Conservation (phyloP, 2,329 filamentous ascomycete genomes). For the Colletotrichum graminicola region DNA sequence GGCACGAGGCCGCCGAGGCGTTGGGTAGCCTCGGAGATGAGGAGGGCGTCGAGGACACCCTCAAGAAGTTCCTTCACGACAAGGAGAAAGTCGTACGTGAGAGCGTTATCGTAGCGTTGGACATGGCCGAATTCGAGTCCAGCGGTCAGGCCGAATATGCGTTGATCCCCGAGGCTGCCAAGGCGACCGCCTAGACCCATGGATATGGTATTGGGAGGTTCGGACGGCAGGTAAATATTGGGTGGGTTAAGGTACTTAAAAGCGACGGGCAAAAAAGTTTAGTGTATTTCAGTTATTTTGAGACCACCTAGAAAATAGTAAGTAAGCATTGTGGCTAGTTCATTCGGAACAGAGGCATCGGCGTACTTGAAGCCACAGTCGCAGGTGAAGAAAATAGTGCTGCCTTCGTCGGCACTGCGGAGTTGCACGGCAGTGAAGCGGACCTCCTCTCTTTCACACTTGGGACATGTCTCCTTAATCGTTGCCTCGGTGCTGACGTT, state of each 20-base stretch:
- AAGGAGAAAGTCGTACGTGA: constrained; percentile 94
- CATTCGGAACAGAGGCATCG: constrained; percentile 18
- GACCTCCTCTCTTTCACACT: constrained; percentile 86
- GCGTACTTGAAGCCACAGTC: constrained; percentile 86
- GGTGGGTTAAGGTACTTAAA: constrained; percentile 41
- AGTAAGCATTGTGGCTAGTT: constrained; percentile 45
- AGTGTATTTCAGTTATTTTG: constrained; percentile 67
- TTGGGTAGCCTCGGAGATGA: constrained; percentile 94
- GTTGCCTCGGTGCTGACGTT: constrained; percentile 80
- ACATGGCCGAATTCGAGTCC: constrained; percentile 98
- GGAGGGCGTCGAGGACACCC: constrained; percentile 87
- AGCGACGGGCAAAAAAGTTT: constrained; percentile 40
- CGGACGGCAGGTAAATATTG: constrained; percentile 40
- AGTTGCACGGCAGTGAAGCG: constrained; percentile 88
- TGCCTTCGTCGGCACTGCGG: constrained; percentile 93
- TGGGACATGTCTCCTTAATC: constrained; percentile 78
- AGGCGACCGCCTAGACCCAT: constrained; percentile 54
- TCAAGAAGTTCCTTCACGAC: constrained; percentile 88
- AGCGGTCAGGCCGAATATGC: constrained; percentile 92
- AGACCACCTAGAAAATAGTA: constrained; percentile 59
- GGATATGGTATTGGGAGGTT: constrained; percentile 24
- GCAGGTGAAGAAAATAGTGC: constrained; percentile 90
- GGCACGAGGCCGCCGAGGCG: constrained; percentile 96
- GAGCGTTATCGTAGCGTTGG: constrained; percentile 92
- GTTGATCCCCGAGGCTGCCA: constrained; percentile 77